These are phyloP conservation scores for Fallopia convolvulus DNA, from an alignment of 148 eudicot species.

Conservation along the genomic window DNA sequence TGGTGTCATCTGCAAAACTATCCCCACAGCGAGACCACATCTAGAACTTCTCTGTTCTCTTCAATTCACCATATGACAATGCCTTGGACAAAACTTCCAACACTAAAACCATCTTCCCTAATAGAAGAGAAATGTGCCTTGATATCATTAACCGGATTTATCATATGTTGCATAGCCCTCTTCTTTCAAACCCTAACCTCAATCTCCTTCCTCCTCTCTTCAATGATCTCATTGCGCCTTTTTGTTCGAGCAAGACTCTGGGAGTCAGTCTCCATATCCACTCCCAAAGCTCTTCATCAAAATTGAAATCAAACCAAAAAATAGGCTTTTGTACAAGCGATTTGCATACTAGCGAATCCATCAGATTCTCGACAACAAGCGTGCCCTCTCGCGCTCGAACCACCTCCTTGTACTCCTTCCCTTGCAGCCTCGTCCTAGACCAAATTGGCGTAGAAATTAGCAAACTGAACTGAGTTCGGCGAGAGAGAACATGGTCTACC, in stretches of 20 bases:
- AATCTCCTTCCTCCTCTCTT: constrained; percentile 85
- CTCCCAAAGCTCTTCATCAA: constrained; percentile 66
- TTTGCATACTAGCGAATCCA: constrained; percentile 55
- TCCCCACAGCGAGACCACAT: constrained; percentile 70
- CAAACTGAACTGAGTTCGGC: constrained; percentile 61
- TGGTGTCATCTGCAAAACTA: constrained; percentile 34
- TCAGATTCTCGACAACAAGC: constrained; percentile 54
- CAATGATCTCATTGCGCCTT: constrained; percentile 70
- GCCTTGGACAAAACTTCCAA: constrained; percentile 64
- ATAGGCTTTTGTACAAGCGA: constrained; percentile 49
- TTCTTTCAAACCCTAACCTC: constrained; percentile 77
- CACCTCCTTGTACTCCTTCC: constrained; percentile 68
- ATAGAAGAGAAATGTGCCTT: constrained; percentile 48
- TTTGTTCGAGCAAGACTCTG: constrained; percentile 46
- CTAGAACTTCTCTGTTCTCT: constrained; percentile 74
- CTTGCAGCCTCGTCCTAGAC: constrained; percentile 53
- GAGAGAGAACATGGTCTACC: constrained; percentile 43
- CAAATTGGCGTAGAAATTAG: constrained; percentile 71
- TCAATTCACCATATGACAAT: constrained; percentile 41
- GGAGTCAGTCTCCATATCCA: constrained; percentile 55
- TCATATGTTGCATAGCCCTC: constrained; percentile 42
- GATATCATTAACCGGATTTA: constrained; percentile 32
- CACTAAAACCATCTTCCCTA: constrained; percentile 38
- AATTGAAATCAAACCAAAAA: constrained; percentile 45
- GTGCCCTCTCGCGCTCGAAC: constrained; percentile 76